Evolutionary conservation across 73 alveolate species (phyloP), one percentile per base, ranked within the genome.

Genomic region (Tetrahymena borealis): DNA sequence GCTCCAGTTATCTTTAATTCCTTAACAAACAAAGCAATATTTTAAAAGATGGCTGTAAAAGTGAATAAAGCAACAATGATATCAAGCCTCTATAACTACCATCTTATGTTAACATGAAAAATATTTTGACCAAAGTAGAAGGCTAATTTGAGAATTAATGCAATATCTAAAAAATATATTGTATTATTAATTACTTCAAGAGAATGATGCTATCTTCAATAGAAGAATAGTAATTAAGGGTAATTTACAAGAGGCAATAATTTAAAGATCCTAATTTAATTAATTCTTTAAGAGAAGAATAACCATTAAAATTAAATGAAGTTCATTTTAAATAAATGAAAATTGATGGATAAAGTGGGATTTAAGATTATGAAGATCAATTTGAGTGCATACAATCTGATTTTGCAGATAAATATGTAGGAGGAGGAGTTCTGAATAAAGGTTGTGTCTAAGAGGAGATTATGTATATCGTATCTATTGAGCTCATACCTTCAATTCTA

Each of bases 371-470:
- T n/a, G 96, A 93, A 91, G 79, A 43, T 13, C 31, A 90, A 38
- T 4, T 92, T 32, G 91, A 91, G 15, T 42, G 78, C 79, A 6
- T 78, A 10, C 28, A 95, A 39, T 96, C 96, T 60, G 99, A 98
- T 93, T 98, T 98, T 93, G 99, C 99, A 31, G 98, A 98, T 94
- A 92, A 94, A 91, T 98, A 95, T 94, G 96, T 98, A 2, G 99
- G 99, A 18, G 99, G 99, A 39, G 99, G 99, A 11, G 98, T 96
- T 12, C 93, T 98, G 78, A 36, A 78, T 1, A 91, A 78, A 3
- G 99, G 99, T 93, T 60, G 96, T 91, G 99, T 98, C 15, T 97
- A 98, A 94, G 99, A 98, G 91, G 99, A 98, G 93, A 98, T 98
- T 43, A 91, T 96, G 85, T 98, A 98, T 93, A 91, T 97, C 78